A percentile compares a stretch with the other conserved stretches of the same genome.
Evolutionary conservation across 495 filamentous ascomycete genomes (phyloP).

Genomic region (Penicillium odoratum): DNA sequence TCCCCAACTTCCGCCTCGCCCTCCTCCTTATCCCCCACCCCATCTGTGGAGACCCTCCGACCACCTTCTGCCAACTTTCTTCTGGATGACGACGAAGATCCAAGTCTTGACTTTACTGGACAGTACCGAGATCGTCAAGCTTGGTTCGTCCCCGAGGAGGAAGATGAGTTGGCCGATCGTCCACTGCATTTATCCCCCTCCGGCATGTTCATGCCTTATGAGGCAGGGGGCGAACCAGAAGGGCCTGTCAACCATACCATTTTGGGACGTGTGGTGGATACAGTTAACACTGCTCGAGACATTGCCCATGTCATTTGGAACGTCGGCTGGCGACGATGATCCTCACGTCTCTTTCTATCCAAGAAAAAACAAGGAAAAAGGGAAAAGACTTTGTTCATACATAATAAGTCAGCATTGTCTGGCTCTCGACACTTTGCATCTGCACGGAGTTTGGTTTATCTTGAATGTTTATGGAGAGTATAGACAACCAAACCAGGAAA

Average conservation of each 20-base stretch:
- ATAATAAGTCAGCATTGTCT: neutral
- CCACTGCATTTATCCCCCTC: slow-evolving; percentile 68
- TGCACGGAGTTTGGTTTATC: slow-evolving; percentile 2
- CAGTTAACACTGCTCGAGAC: slow-evolving; percentile 93
- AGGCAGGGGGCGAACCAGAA: slow-evolving; percentile 64
- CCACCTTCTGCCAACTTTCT: slow-evolving; percentile 72
- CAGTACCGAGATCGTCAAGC: slow-evolving; percentile 28
- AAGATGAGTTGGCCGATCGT: slow-evolving; percentile 37
- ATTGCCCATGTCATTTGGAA: slow-evolving; percentile 98
- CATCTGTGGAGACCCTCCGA: slow-evolving; percentile 74
- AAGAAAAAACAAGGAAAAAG: neutral
- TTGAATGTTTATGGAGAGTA: neutral
- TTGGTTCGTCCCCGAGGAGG: slow-evolving; percentile 42
- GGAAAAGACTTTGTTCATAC: neutral
- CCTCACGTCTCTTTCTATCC: neutral
- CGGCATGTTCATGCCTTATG: slow-evolving; percentile 85
- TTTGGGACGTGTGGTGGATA: slow-evolving; percentile 83
- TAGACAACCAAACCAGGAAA: neutral
- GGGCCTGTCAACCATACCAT: slow-evolving; percentile 57
- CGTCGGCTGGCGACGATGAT: slow-evolving; percentile 84
- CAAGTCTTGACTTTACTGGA: slow-evolving; percentile 46
- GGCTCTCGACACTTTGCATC: neutral
- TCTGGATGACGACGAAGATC: slow-evolving; percentile 63
- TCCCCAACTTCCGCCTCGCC: slow-evolving; percentile 14
- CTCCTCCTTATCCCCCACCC: slow-evolving; percentile 59